Evolutionary conservation across 148 eudicot genomes (phyloP), one percentile per base, ranked within the genome.

Genomic region (Nepenthes mirabilis): DNA sequence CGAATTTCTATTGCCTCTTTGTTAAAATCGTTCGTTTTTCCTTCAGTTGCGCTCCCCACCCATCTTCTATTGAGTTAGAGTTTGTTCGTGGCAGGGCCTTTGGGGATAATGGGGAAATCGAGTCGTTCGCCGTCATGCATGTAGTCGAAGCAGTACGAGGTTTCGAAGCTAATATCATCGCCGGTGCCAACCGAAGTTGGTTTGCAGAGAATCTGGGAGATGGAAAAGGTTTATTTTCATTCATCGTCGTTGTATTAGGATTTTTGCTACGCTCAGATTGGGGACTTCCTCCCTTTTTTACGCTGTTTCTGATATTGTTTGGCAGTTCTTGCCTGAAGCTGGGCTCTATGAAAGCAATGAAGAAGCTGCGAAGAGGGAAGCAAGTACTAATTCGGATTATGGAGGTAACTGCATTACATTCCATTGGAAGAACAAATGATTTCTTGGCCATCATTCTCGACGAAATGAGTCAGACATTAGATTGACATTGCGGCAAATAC

Each of bases 271-370:
- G 1, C 14, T 43, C 37, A 1, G 34, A 2, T 13, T 55, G 9
- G 1, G 37, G 47, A 6, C 53, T 13, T 32, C 11, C 34, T 1
- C 11, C 9, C 34, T 10, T n/a, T 45, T 45, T 57, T 55, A 43
- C 43, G 65, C 37, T 49, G 59, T 6, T 45, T 37, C 23, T 54
- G 50, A 57, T 34, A 1, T 23, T 62, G 36, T 36, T 23, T 23
- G 45, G 6, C 60, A 91, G 97, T 83, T 79, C 76, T 65, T 91
- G 95, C 75, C 69, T 13, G 76, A 81, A 33, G 67, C 80, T 34
- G 87, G 82, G 57, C 70, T 91, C 0, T 80, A 91, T 52, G 97
- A 91, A 53, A 85, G 80, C 69, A 54, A 78, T 1, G 90, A 83
- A 57, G 95, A 83, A 66, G 67, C 75, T 58, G 71, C 72, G 6